A percentile compares a stretch with the other conserved stretches of the same genome.
These are phyloP conservation scores for Lepidium campestre DNA, from an alignment of 441 rosid genomes.

Conservation along the genomic window DNA sequence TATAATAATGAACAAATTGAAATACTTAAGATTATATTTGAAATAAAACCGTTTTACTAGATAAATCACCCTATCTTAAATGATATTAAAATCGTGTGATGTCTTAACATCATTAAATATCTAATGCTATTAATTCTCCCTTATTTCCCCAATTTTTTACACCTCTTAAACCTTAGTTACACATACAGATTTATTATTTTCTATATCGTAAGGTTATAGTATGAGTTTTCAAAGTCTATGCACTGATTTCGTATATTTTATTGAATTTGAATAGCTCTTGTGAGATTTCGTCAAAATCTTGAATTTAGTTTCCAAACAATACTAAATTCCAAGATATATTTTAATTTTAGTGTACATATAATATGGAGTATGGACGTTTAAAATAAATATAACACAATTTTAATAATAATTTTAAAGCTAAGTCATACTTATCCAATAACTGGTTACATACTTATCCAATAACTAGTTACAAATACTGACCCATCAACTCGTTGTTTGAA, in stretches of 20 bases:
- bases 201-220: not conserved
- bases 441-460: not conserved
- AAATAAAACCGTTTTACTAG: no score
- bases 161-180: not conserved
- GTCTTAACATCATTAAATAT: not conserved
- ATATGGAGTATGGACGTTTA: not conserved
- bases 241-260: not conserved
- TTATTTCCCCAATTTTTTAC: not conserved
- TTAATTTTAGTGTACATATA: not conserved
- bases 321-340: not conserved
- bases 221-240: not conserved
- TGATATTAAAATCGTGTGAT: no score
- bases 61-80: no score
- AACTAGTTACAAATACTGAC: not conserved
- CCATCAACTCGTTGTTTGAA: not conserved
- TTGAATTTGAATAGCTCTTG: not conserved
- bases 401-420: not conserved
- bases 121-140: not conserved
- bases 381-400: not conserved
- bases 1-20: not conserved
- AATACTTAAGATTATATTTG: no score
- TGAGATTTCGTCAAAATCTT: not conserved
- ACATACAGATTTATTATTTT: not conserved
- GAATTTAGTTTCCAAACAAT: not conserved
- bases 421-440: not conserved